A percentile compares a stretch with the other conserved stretches of the same genome.
These are phyloP conservation scores for Ogataea ganodermae DNA, from an alignment of 805 yeast genomes.

Conservation along the genomic window DNA sequence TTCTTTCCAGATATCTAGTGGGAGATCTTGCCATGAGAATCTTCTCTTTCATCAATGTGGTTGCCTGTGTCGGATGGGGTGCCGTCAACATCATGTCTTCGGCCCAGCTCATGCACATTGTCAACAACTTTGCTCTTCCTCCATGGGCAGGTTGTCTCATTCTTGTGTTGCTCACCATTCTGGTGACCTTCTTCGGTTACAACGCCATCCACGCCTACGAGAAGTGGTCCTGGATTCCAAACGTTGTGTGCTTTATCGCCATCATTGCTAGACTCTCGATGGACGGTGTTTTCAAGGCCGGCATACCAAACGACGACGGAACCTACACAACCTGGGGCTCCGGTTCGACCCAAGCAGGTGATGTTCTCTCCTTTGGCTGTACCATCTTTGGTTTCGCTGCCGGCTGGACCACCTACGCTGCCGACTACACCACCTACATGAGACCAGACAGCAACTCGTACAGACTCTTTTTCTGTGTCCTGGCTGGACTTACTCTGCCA, in stretches of 20 bases:
- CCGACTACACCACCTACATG: constrained; percentile 90
- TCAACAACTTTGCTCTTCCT: constrained; percentile 67
- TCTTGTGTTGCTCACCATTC: constrained; percentile 63
- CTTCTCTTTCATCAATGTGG: constrained; percentile 71
- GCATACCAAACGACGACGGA: constrained; percentile 36
- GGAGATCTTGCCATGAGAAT: constrained; percentile 78
- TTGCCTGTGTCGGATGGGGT: constrained; percentile 95
- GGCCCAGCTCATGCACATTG: constrained; percentile 78
- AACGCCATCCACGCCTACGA: constrained; percentile 78
- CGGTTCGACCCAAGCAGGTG: constrained; percentile 74
- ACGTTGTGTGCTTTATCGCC: constrained; percentile 67
- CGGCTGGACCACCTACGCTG: constrained; percentile 92
- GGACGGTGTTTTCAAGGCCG: constrained; percentile 63
- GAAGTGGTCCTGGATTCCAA: constrained; percentile 88
- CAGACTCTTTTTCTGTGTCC: constrained; percentile 65
- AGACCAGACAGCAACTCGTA: constrained; percentile 59
- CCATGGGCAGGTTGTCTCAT: constrained; percentile 91
- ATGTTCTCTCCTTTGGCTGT: constrained; percentile 79
- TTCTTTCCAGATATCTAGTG: constrained; percentile 71
- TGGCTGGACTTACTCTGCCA: constrained; percentile 66
- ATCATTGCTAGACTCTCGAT: constrained; percentile 75
- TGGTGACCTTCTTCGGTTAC: constrained; percentile 84
- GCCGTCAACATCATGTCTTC: constrained; percentile 89
- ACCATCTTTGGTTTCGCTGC: constrained; percentile 85
- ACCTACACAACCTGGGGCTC: constrained; percentile 37